phyloP scores from a whole-genome alignment of 495 filamentous ascomycete species.

The Annulohypoxylon moriforme region DNA sequence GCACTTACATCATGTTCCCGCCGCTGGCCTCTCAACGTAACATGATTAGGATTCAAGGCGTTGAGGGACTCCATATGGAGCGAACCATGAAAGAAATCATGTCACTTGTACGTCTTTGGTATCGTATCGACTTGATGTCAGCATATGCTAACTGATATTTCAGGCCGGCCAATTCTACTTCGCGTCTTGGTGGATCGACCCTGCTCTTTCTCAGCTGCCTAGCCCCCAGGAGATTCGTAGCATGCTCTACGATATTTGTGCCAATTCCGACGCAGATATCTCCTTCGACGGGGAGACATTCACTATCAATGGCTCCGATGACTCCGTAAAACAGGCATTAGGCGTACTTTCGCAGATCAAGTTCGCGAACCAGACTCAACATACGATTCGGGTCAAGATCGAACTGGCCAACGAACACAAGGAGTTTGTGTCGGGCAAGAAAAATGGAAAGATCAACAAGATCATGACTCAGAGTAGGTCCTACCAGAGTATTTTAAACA shows the following conservation, averaged over 20 bases:
- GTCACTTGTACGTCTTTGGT: slow-evolving; percentile 73
- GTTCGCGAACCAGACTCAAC: slow-evolving; percentile 86
- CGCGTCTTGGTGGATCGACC: slow-evolving; percentile 93
- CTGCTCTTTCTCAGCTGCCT: slow-evolving; percentile 76
- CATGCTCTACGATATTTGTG: slow-evolving; percentile 95
- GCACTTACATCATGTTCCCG: slow-evolving; percentile 91
- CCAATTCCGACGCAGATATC: slow-evolving; percentile 94
- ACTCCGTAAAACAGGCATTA: slow-evolving; percentile 92
- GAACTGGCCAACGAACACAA: slow-evolving; percentile 99
- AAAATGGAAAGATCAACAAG: slow-evolving; percentile 99
- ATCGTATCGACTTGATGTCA: neutral
- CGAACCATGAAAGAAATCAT: slow-evolving; percentile 94
- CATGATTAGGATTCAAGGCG: slow-evolving; percentile 87
- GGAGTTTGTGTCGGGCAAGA: slow-evolving; percentile 98
- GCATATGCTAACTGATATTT: slow-evolving; percentile 48
- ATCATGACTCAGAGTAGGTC: slow-evolving; percentile 94
- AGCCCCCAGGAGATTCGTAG: slow-evolving; percentile 79
- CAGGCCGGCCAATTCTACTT: slow-evolving; percentile 97
- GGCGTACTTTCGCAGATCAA: slow-evolving; percentile 91
- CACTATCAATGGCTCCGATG: slow-evolving; percentile 93
- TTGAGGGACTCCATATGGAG: slow-evolving; percentile 91
- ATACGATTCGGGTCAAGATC: slow-evolving; percentile 96
- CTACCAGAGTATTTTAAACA: neutral
- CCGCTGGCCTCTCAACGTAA: slow-evolving; percentile 82
- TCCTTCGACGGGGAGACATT: slow-evolving; percentile 94